Evolutionary conservation across 768 basidiomycete genomes (phyloP).

Genomic region (Tubosaeta sp.): DNA sequence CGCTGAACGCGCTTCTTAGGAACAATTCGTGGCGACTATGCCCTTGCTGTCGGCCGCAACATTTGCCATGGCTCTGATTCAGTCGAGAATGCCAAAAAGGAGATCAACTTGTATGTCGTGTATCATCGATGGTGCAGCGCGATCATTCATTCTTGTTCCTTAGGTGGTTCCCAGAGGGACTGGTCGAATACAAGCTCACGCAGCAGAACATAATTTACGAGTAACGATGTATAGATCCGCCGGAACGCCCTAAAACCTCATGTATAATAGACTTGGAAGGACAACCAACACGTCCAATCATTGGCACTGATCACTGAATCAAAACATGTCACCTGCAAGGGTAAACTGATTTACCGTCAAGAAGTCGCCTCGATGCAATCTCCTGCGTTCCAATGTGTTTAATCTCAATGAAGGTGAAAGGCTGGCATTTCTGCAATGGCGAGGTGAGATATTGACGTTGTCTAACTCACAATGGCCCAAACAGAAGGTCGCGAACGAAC

Average conservation of each 20-base stretch:
- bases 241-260: neutral
- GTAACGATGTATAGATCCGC: slow-evolving; percentile 34
- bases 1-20: slow-evolving; percentile 41
- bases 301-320: neutral
- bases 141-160: slow-evolving; percentile 5
- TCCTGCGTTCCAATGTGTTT: neutral
- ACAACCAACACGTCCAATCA: neutral
- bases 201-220: slow-evolving; percentile 77
- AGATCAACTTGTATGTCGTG: slow-evolving; percentile 77
- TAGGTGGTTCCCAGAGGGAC: slow-evolving; percentile 92
- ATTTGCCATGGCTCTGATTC: slow-evolving; percentile 91
- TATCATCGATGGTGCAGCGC: neutral
- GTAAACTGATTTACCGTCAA: neutral
- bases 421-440: no score
- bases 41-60: slow-evolving; percentile 92
- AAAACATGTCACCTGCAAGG: neutral
- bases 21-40: slow-evolving; percentile 94
- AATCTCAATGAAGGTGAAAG: no score
- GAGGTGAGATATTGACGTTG: no score
- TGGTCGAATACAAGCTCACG: slow-evolving; percentile 63
- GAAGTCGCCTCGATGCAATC: neutral
- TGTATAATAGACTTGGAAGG: slow-evolving; percentile 19
- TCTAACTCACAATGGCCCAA: no score
- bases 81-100: slow-evolving; percentile 88
- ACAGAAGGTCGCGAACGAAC: no score